Conservation (phyloP, 2,329 filamentous ascomycete species). For the Sporothrix globosa region DNA sequence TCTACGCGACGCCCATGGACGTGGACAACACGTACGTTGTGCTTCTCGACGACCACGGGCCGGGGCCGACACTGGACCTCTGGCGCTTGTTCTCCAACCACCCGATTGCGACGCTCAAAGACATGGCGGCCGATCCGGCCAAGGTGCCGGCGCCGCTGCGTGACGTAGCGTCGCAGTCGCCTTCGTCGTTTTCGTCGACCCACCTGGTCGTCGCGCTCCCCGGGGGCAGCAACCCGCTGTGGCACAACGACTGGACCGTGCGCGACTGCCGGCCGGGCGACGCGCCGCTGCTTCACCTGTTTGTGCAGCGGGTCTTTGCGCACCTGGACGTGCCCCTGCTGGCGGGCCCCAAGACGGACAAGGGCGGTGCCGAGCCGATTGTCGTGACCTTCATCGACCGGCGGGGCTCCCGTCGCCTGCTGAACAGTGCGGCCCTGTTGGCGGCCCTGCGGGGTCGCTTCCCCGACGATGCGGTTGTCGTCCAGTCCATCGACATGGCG, state of each 20-base stretch:
- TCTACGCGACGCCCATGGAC: slow-evolving; percentile 29
- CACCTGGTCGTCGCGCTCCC: slow-evolving; percentile 48
- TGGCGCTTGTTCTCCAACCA: slow-evolving; percentile 45
- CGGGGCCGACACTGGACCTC: slow-evolving; percentile 45
- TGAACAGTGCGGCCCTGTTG: slow-evolving; percentile 40
- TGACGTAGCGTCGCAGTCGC: too few species aligned
- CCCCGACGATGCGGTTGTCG: not conserved
- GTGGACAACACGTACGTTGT: slow-evolving; percentile 36
- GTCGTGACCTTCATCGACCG: slow-evolving; percentile 46
- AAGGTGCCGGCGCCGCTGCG: not conserved
- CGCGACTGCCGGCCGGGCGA: slow-evolving; percentile 39
- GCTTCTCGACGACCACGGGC: slow-evolving; percentile 44
- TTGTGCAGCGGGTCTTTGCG: slow-evolving; percentile 42
- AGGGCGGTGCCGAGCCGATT: slow-evolving; percentile 28
- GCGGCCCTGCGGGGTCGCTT: slow-evolving; percentile 28
- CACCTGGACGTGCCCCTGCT: slow-evolving; percentile 33
- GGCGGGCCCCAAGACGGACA: slow-evolving; percentile 3
- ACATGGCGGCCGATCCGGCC: slow-evolving; percentile 34
- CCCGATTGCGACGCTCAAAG: slow-evolving; percentile 40
- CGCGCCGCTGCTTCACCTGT: slow-evolving; percentile 42
- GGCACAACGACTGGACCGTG: slow-evolving; percentile 47
- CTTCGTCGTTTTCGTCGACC: slow-evolving; percentile 5
- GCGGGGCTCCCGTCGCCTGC: slow-evolving; percentile 41
- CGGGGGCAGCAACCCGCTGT: slow-evolving; percentile 49
- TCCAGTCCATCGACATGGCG: slow-evolving; percentile 45